These are phyloP conservation scores for Amanita molliuscula DNA, from an alignment of 768 basidiomycete genomes.

Conservation along the genomic window DNA sequence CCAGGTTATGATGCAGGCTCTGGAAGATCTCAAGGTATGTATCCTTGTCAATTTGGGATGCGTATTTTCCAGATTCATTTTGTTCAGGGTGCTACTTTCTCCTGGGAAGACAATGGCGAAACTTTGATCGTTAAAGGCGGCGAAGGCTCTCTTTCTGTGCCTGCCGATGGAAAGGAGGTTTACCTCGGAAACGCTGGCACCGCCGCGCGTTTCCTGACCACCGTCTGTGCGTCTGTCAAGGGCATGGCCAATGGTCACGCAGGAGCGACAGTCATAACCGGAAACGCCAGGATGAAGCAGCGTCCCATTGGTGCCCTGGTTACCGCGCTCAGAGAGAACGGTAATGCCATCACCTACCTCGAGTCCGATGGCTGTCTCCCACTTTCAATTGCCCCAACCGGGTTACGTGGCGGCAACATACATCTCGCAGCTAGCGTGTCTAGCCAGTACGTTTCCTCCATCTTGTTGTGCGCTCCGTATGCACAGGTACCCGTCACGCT, in stretches of 20 bases:
- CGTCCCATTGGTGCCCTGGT: slow-evolving; percentile 95
- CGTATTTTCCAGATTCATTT: background rate
- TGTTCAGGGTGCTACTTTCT: slow-evolving; percentile 75
- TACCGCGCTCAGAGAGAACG: slow-evolving; percentile 76
- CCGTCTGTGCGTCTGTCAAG: slow-evolving; percentile 86
- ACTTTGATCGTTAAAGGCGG: slow-evolving; percentile 90
- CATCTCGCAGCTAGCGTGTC: slow-evolving; percentile 90
- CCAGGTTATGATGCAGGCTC: slow-evolving; percentile 97
- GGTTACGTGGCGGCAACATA: slow-evolving; percentile 74
- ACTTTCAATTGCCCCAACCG: slow-evolving; percentile 73
- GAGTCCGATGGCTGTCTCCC: slow-evolving; percentile 83
- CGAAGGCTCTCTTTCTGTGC: slow-evolving; percentile 66
- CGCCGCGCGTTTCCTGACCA: slow-evolving; percentile 93
- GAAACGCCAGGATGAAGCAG: slow-evolving; percentile 98
- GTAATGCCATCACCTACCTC: slow-evolving; percentile 66
- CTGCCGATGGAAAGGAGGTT: slow-evolving; percentile 72
- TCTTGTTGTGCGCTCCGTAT: slow-evolving; percentile 94
- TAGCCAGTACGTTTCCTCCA: slow-evolving; percentile 96
- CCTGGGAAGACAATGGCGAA: slow-evolving; percentile 95
- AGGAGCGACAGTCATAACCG: slow-evolving; percentile 75
- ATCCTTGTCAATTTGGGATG: background rate
- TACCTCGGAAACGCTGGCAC: slow-evolving; percentile 98
- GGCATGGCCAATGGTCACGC: slow-evolving; percentile 23
- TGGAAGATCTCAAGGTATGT: slow-evolving; percentile 74
- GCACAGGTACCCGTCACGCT: slow-evolving; percentile 75